Conservation (phyloP, 2,329 filamentous ascomycete species). For the Pestalotiopsis sp. region DNA sequence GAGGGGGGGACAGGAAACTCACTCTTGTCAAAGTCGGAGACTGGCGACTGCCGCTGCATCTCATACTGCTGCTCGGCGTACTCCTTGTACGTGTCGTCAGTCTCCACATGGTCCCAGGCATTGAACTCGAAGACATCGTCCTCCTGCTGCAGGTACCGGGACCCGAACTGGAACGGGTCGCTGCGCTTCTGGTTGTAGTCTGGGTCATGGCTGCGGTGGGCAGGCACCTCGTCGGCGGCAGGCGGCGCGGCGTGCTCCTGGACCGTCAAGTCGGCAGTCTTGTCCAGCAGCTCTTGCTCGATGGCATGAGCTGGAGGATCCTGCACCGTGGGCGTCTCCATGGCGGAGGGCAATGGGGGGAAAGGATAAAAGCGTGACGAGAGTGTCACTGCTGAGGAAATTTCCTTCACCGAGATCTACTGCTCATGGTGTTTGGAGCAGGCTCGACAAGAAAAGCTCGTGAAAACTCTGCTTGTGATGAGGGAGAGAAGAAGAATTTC, state of each 20-base stretch:
- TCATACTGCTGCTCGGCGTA: constrained; percentile 84
- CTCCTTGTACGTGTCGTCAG: constrained; percentile 83
- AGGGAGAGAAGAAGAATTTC: not conserved
- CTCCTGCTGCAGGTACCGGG: constrained; percentile 77
- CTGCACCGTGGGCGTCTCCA: constrained; percentile 13
- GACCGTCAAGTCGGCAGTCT: constrained; percentile 27
- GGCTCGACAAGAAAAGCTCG: constrained; percentile 8
- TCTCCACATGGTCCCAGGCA: constrained; percentile 97
- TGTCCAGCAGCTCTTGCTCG: constrained; percentile 27
- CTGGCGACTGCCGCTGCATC: constrained; percentile 82
- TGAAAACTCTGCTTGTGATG: not conserved
- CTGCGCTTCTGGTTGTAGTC: constrained; percentile 77
- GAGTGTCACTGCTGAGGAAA: not conserved
- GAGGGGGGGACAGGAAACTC: constrained; percentile 35
- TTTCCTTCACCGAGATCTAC: constrained; percentile 16
- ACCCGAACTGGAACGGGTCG: constrained; percentile 96
- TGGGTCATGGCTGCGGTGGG: constrained; percentile 73
- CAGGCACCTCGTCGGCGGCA: constrained; percentile 39
- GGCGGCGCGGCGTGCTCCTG: constrained; percentile 18
- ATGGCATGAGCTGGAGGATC: constrained; percentile 18
- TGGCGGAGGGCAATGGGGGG: not conserved
- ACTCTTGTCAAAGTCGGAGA: constrained; percentile 91
- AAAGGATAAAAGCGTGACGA: not conserved
- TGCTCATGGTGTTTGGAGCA: constrained; percentile 9
- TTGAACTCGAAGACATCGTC: constrained; percentile 97